A percentile compares a stretch with the other conserved stretches of the same genome.
phyloP scores from a whole-genome alignment of 768 basidiomycete genomes.

The Trichaptum fuscoviolaceum region DNA sequence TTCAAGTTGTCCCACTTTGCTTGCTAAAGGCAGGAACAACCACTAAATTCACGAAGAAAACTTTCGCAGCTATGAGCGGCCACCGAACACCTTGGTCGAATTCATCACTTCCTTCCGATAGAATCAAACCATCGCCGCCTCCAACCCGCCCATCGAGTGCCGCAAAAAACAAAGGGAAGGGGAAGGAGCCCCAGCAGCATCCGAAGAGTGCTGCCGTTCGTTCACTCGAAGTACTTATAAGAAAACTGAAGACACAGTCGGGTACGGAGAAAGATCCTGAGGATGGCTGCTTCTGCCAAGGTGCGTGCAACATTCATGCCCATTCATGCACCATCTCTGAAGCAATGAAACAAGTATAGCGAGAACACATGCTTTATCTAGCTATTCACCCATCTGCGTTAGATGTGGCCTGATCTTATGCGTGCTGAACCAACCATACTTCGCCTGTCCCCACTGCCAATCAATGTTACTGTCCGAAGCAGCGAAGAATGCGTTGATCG shows the following conservation, averaged over 20 bases:
- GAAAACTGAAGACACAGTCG: slow-evolving; percentile 30
- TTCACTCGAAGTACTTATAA: slow-evolving; percentile 41
- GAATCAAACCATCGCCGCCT: slow-evolving; percentile 34
- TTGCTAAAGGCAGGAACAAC: background rate
- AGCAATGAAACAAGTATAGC: slow-evolving; percentile 30
- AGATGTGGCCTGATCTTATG: slow-evolving; percentile 63
- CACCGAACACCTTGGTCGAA: background rate
- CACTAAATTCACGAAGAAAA: background rate
- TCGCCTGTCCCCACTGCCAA: slow-evolving; percentile 51
- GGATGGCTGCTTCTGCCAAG: slow-evolving; percentile 69
- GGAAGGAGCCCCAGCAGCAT: slow-evolving; percentile 17
- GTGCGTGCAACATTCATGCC: slow-evolving; percentile 24
- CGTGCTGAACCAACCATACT: slow-evolving; percentile 45
- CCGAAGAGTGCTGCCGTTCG: slow-evolving; percentile 46
- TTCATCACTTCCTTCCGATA: slow-evolving; percentile 53
- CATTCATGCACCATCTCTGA: background rate
- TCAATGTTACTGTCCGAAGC: slow-evolving; percentile 30
- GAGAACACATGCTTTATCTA: slow-evolving; percentile 51
- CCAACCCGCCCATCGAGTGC: slow-evolving; percentile 19
- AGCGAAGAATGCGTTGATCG: slow-evolving; percentile 32
- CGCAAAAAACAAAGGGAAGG: slow-evolving; percentile 34
- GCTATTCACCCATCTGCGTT: slow-evolving; percentile 48
- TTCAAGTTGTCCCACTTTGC: too few species aligned
- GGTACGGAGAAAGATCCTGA: slow-evolving; percentile 44
- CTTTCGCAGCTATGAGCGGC: background rate